A percentile compares a stretch with the other conserved stretches of the same genome.
These are phyloP conservation scores for Chaetomium fimeti DNA, from an alignment of 495 filamentous ascomycete genomes.

Conservation along the genomic window DNA sequence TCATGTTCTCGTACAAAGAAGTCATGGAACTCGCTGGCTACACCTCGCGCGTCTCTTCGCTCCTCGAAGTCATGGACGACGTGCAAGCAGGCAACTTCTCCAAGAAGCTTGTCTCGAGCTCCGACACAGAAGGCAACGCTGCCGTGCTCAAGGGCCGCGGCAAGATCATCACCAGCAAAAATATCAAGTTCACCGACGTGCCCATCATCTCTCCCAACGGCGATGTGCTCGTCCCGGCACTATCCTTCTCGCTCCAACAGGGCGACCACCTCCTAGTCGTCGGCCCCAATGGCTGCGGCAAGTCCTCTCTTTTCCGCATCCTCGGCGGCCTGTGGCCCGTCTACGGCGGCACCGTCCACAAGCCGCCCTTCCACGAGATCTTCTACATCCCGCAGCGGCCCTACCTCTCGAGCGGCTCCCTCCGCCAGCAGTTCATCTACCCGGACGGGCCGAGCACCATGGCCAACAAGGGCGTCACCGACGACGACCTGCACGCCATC, in stretches of 20 bases:
- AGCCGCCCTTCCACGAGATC: constrained; percentile 84
- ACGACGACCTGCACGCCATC: constrained; percentile 74
- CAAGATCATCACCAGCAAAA: constrained; percentile 67
- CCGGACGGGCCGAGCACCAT: constrained; percentile 86
- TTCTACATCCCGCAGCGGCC: constrained; percentile 98
- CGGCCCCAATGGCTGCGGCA: constrained; percentile 95
- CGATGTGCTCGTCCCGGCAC: constrained; percentile 76
- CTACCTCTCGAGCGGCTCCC: constrained; percentile 81
- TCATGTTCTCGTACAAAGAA: constrained; percentile 98
- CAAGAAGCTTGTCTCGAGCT: constrained; percentile 92
- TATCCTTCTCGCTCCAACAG: constrained; percentile 81
- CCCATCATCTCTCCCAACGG: constrained; percentile 98
- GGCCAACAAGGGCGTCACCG: constrained; percentile 78
- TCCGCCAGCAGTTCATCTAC: constrained; percentile 95
- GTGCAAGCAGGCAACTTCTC: constrained; percentile 84
- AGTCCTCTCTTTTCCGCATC: constrained; percentile 93
- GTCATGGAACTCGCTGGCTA: constrained; percentile 94
- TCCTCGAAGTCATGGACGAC: constrained; percentile 93
- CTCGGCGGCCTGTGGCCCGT: constrained; percentile 98
- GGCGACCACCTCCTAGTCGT: constrained; percentile 93
- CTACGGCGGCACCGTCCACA: constrained; percentile 88
- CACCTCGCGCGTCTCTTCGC: constrained; percentile 82
- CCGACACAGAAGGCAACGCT: constrained; percentile 70
- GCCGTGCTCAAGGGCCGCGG: constrained; percentile 79
- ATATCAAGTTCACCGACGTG: constrained; percentile 86